phyloP scores from a whole-genome alignment of 2,329 filamentous ascomycete species.

The Hirsutella minnesotensis region DNA sequence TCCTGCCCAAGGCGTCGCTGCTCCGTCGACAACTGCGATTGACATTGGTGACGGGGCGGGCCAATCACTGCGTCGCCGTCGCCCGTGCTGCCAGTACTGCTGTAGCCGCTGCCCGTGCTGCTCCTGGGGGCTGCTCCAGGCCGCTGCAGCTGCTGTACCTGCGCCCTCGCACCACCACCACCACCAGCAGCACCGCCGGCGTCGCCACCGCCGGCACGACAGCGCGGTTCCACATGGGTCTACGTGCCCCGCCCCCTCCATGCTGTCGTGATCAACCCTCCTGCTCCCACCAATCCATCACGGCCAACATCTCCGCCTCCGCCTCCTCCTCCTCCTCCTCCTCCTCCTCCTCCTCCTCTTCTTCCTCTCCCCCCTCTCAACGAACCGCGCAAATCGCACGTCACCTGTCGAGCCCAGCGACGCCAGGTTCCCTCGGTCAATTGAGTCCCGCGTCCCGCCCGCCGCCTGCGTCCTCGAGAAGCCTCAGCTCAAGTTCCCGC shows the following conservation, averaged over 20 bases:
- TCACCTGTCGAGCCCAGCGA: slow-evolving; percentile 29
- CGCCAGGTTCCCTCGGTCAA: slow-evolving; percentile 1
- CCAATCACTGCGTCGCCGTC: slow-evolving; percentile 7
- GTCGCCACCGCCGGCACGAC: slow-evolving; percentile 1
- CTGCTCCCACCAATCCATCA: slow-evolving; percentile 11
- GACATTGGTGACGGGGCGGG: slow-evolving; percentile 1
- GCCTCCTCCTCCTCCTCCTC: slow-evolving; percentile 15
- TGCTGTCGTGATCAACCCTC: slow-evolving; percentile 7
- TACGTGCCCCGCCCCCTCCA: slow-evolving; percentile 27
- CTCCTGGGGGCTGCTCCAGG: neutral
- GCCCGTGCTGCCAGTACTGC: too few species aligned
- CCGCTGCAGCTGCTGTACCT: neutral
- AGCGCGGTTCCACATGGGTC: slow-evolving; percentile 11
- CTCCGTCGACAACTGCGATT: slow-evolving; percentile 6
- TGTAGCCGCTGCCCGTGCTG: too few species aligned
- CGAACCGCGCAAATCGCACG: slow-evolving; percentile 43
- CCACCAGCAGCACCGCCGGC: too few species aligned
- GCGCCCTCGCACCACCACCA: neutral
- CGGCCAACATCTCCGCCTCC: slow-evolving; percentile 7
- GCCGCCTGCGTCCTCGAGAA: neutral
- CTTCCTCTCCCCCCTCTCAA: slow-evolving; percentile 23
- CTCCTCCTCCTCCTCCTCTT: slow-evolving; percentile 13
- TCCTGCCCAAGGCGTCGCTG: slow-evolving; percentile 1
- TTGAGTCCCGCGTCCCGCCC: neutral
- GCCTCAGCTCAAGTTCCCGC: slow-evolving; percentile 12